A percentile compares a stretch with the other conserved stretches of the same genome.
Evolutionary conservation across 2,329 filamentous ascomycete genomes (phyloP).

Genomic region (Dothistroma septosporum): DNA sequence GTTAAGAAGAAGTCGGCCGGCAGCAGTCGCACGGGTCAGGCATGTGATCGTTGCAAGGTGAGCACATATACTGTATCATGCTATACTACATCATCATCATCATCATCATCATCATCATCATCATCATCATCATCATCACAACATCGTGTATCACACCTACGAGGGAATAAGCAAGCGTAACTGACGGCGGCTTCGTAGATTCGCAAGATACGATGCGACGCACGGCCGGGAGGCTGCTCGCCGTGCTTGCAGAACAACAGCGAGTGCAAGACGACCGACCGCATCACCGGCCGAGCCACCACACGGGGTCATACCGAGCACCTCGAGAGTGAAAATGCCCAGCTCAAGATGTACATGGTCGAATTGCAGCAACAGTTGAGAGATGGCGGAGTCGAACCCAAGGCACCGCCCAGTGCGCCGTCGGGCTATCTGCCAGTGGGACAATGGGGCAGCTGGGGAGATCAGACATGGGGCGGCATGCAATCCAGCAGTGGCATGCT

Average conservation of each 20-base stretch:
- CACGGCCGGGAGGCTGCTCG: slow-evolving; percentile 72
- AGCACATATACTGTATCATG: slow-evolving; percentile 21
- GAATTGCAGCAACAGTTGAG: slow-evolving; percentile 65
- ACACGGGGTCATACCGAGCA: slow-evolving; percentile 73
- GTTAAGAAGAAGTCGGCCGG: slow-evolving; percentile 46
- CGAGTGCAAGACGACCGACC: slow-evolving; percentile 79
- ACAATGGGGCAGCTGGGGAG: slow-evolving; percentile 12
- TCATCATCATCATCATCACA: neutral
- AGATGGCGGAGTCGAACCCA: slow-evolving; percentile 56
- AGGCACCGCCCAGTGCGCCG: slow-evolving; percentile 16
- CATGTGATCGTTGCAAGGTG: slow-evolving; percentile 85
- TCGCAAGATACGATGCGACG: slow-evolving; percentile 84
- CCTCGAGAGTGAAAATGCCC: slow-evolving; percentile 67
- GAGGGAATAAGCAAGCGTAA: too few relatives aligned
- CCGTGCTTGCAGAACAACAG: slow-evolving; percentile 72
- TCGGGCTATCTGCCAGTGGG: slow-evolving; percentile 5
- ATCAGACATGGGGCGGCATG: slow-evolving; percentile 4
- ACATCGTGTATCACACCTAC: too few relatives aligned
- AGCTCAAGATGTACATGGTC: slow-evolving; percentile 62
- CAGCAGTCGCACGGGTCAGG: slow-evolving; percentile 69
- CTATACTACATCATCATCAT: neutral
- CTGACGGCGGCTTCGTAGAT: slow-evolving; percentile 48
- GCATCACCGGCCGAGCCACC: slow-evolving; percentile 76
- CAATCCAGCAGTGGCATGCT: slow-evolving; percentile 1
- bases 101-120: neutral